These are phyloP conservation scores for Saccharomyces paradoxus DNA, from an alignment of 805 yeast species.

Conservation along the genomic window DNA sequence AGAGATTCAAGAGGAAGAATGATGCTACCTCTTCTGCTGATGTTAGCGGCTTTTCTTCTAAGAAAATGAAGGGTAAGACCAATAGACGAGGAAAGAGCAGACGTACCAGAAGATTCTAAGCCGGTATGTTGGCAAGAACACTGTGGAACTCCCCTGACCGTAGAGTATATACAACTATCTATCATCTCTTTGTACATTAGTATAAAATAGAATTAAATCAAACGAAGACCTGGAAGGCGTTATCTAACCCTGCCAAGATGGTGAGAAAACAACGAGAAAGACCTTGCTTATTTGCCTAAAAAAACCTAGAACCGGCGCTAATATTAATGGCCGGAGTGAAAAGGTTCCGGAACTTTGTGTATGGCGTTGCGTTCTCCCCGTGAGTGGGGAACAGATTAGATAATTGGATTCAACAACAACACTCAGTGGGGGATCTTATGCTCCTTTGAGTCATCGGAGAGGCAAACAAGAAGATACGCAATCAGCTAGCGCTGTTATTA, in stretches of 20 bases:
- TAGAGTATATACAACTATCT: neutral
- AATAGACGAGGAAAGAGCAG: conserved; percentile 50
- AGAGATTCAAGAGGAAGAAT: conserved; percentile 64
- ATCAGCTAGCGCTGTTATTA: neutral
- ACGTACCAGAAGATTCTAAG: conserved; percentile 32
- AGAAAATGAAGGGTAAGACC: conserved; percentile 44
- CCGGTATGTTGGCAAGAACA: neutral
- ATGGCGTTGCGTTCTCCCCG: neutral
- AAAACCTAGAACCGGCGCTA: neutral
- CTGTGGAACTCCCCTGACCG: neutral
- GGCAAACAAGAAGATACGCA: neutral
- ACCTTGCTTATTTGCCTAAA: neutral
- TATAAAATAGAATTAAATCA: neutral
- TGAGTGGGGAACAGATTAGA: neutral
- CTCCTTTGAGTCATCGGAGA: neutral
- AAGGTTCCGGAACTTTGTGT: neutral
- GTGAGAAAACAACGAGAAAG: neutral
- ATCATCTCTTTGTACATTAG: neutral
- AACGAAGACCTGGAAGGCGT: neutral
- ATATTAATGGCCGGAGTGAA: neutral
- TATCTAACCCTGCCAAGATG: neutral
- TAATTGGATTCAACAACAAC: neutral
- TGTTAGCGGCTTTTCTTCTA: conserved; percentile 46
- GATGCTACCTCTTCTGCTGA: conserved; percentile 67
- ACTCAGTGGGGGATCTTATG: neutral